Conservation (phyloP, 1,284 basidiomycete species). For the Ustilago lituana region DNA sequence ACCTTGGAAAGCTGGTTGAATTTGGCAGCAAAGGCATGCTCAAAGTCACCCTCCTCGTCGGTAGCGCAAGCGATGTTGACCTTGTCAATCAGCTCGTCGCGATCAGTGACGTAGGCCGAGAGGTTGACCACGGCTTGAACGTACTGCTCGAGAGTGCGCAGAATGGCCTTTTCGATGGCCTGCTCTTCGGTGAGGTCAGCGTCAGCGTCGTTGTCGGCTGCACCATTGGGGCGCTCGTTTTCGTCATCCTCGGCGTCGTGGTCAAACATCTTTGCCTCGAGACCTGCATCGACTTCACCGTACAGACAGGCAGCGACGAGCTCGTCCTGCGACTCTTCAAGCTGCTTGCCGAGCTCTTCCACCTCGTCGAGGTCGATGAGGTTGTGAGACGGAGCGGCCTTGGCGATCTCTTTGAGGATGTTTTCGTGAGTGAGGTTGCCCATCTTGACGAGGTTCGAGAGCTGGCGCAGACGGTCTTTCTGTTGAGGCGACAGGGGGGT, state of each 20-base stretch:
- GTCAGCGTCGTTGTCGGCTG: conserved; percentile 17
- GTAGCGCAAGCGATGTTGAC: conserved; percentile 36
- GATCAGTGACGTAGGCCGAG: conserved; percentile 41
- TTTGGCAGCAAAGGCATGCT: conserved; percentile 34
- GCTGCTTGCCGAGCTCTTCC: conserved; percentile 41
- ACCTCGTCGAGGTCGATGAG: conserved; percentile 42
- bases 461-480: conserved; percentile 38
- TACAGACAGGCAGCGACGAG: conserved; percentile 51
- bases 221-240: conserved; percentile 4
- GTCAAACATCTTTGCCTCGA: conserved; percentile 43
- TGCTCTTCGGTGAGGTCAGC: conserved; percentile 41
- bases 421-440: conserved; percentile 47
- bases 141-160: conserved; percentile 49
- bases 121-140: conserved; percentile 34
- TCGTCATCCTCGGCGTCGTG: conserved; percentile 21
- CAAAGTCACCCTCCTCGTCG: conserved; percentile 37
- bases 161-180: conserved; percentile 44
- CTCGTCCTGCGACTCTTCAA: conserved; percentile 56
- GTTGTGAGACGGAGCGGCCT: conserved; percentile 6
- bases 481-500: conserved; percentile 33
- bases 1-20: conserved; percentile 45
- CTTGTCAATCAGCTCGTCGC: conserved; percentile 36
- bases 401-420: conserved; percentile 42
- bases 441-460: conserved; percentile 49
- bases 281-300: conserved; percentile 45